Evolutionary conservation across 169 alveolate genomes (phyloP).

Genomic region (Eimeria nieschulzi): DNA sequence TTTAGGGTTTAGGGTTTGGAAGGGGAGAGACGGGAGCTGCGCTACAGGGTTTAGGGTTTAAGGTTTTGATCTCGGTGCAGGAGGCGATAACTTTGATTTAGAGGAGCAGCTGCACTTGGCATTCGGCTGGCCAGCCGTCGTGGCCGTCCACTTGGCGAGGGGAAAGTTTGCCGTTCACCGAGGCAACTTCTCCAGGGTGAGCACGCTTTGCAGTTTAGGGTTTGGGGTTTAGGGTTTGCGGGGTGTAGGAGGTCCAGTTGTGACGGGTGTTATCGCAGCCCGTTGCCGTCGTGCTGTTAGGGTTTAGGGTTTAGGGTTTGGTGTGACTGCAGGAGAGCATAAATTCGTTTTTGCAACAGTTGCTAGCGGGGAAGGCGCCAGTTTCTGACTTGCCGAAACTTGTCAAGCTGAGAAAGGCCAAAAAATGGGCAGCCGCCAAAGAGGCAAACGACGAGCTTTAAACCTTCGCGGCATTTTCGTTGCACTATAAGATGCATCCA

Average conservation of each 20-base stretch:
- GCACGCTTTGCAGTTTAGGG: constrained; percentile 5
- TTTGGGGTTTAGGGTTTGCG: constrained; percentile 5
- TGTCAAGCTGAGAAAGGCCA: neutral
- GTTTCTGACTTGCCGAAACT: constrained; percentile 57
- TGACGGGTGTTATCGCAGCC: neutral
- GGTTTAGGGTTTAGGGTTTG: constrained; percentile 22
- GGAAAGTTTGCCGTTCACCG: constrained; percentile 72
- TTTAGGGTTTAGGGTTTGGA: neutral
- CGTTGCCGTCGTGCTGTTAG: too few relatives aligned
- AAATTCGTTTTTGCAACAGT: constrained; percentile 49
- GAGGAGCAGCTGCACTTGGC: constrained; percentile 87
- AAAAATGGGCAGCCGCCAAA: constrained; percentile 6
- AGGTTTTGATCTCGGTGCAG: neutral
- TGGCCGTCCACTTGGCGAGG: constrained; percentile 85
- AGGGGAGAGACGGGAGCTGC: neutral
- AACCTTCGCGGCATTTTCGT: neutral
- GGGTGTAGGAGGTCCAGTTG: neutral
- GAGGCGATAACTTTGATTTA: constrained; percentile 90
- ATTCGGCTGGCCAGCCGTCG: constrained; percentile 92
- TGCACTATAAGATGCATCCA: too few relatives aligned
- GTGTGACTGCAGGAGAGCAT: constrained; percentile 61
- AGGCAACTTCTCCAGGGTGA: constrained; percentile 68
- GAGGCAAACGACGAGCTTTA: neutral
- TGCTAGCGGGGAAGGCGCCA: constrained; percentile 65
- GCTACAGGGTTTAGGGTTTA: neutral